Base-by-base conservation (phyloP, 192 early-diverging fungal genomes). In the Coemansia sp. region DNA sequence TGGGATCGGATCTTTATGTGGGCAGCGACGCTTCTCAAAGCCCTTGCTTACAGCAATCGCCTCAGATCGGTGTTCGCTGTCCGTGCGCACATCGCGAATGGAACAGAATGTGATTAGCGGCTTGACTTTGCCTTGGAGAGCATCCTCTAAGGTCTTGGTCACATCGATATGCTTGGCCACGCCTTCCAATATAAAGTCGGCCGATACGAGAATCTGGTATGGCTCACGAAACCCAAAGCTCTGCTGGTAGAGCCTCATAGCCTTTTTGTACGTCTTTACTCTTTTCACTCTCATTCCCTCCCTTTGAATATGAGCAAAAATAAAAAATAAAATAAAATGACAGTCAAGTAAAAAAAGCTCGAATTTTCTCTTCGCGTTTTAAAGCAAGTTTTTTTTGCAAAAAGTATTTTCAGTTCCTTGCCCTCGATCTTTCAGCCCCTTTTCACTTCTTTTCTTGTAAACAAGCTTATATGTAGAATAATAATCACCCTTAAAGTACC, bases 131-230 rank as follows among this genome's bases (percentile, higher is more conserved):
- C 87, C 92, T 15, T 73, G 83, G 36, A 97, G 69, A 3, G 89
- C 79, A 45, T 82, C 83, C 3, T 85, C 82, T 15, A 98, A 72
- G 9, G 79, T 62, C 31, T 86, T 83, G 34, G 82, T 68, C 30
- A 92, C 65, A 58, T 91, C 80, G 23, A 90, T 70, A 31, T 87
- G 82, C 45, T 88, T 84, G 31, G 82, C 70, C 45, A 85, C 68
- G 10, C 84, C 87, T 19, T 87, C 84, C 36, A 89, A 74, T 19
- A 92, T 75, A 70, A 98, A 96, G 68, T 90, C 88, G 6, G 89
- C 88, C 60, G 94, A 90, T 13, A 96, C 88, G 85, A 84, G 57
- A 13, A 97, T 71, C 70, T 97, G 96, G 81, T 90, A 98, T n/a
- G 96, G 96, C 57, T 89, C 87, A 57, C 91, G 81, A 73, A 98